These are phyloP conservation scores for Penicillium hordei DNA, from an alignment of 2,329 filamentous ascomycete genomes.

Conservation along the genomic window DNA sequence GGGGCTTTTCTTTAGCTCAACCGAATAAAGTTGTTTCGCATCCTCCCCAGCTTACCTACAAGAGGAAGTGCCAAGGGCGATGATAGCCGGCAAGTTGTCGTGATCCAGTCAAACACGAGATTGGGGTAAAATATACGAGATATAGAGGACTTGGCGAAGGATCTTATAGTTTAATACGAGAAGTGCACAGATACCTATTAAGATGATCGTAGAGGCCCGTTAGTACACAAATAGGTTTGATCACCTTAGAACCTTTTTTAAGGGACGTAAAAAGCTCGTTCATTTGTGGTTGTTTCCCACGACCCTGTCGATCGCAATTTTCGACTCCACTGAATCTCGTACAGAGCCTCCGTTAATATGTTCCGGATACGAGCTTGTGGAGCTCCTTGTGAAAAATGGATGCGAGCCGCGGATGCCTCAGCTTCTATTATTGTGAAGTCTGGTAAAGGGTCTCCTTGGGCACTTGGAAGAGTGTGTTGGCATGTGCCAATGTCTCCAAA, in stretches of 20 bases:
- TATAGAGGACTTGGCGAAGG: background rate
- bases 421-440: background rate
- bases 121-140: background rate
- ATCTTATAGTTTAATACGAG: background rate
- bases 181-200: background rate
- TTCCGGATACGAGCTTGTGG: background rate
- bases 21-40: background rate
- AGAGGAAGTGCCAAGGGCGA: background rate
- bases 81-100: background rate
- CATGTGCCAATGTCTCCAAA: background rate
- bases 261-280: background rate
- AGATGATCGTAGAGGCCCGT: background rate
- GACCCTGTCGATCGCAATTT: background rate
- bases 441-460: background rate
- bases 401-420: background rate
- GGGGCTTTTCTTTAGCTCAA: background rate
- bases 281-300: background rate
- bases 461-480: background rate
- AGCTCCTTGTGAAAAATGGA: background rate
- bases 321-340: background rate
- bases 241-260: background rate
- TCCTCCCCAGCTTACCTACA: background rate
- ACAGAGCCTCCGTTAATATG: background rate
- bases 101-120: slow-evolving; percentile 1
- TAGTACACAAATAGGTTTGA: background rate